phyloP scores from a whole-genome alignment of 2,329 filamentous ascomycete species.

The Fusarium duplospermum region DNA sequence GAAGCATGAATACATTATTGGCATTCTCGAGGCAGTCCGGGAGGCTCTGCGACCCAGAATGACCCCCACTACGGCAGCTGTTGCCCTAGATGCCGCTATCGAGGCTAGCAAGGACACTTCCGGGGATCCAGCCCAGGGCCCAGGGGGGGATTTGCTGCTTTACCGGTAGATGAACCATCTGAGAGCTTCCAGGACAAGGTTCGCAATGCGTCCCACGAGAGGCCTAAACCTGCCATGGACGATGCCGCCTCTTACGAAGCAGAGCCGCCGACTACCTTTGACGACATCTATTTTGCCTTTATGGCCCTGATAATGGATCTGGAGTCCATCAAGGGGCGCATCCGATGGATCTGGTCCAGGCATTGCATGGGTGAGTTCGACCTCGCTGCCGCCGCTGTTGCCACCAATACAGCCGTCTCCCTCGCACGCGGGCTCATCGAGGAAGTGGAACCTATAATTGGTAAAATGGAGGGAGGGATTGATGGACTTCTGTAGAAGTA shows the following conservation, averaged over 20 bases:
- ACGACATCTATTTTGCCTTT: conserved; percentile 46
- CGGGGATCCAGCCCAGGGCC: background rate
- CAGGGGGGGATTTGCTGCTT: background rate
- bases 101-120: conserved; percentile 49
- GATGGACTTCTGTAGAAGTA: background rate
- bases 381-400: conserved; percentile 48
- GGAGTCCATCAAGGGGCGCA: conserved; percentile 42
- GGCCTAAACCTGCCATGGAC: background rate
- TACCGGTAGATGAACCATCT: background rate
- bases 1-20: conserved; percentile 50
- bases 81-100: background rate
- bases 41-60: conserved; percentile 44
- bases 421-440: conserved; percentile 49
- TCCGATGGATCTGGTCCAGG: conserved; percentile 43
- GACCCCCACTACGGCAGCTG: background rate
- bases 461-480: conserved; percentile 11
- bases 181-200: conserved; percentile 44
- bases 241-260: conserved; percentile 45
- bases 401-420: conserved; percentile 52
- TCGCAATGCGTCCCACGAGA: conserved; percentile 29
- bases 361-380: conserved; percentile 43
- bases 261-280: conserved; percentile 38
- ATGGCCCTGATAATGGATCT: conserved; percentile 47
- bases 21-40: conserved; percentile 50
- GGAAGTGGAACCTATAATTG: conserved; percentile 42